Percentiles rank a stretch among this genome's conserved stretches.
Conservation (phyloP, 805 yeast genomes). For the Candida hispaniensis region DNA sequence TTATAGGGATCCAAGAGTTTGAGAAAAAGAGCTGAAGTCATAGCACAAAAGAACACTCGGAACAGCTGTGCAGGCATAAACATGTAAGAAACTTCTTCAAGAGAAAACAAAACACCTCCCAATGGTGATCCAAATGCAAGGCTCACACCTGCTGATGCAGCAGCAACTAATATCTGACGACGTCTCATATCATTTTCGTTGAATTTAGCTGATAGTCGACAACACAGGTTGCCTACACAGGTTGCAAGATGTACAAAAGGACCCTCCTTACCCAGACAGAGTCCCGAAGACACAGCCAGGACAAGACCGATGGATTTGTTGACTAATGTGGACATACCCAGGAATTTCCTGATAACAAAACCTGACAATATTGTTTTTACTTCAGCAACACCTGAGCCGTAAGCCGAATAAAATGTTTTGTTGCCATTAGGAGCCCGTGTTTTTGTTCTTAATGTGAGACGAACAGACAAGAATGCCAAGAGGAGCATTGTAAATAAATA, state of each 20-base stretch:
- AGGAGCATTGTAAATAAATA: constrained; percentile 33
- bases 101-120: constrained; percentile 46
- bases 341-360: constrained; percentile 42
- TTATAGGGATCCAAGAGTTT: constrained; percentile 48
- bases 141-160: constrained; percentile 50
- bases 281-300: constrained; percentile 47
- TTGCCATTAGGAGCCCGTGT: constrained; percentile 28
- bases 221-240: constrained; percentile 45
- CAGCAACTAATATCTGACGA: constrained; percentile 45
- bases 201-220: constrained; percentile 38
- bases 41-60: constrained; percentile 46
- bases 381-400: constrained; percentile 54
- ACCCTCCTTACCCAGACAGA: constrained; percentile 50
- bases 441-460: constrained; percentile 39
- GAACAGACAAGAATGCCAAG: constrained; percentile 37
- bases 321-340: constrained; percentile 42
- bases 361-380: constrained; percentile 51
- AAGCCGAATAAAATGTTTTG: constrained; percentile 38
- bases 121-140: constrained; percentile 51
- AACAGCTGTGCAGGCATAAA: constrained; percentile 45
- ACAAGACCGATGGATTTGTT: constrained; percentile 40
- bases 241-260: constrained; percentile 53
- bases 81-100: constrained; percentile 48
- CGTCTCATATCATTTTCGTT: constrained; percentile 39
- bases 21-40: constrained; percentile 41